Base-by-base conservation (phyloP, 768 basidiomycete genomes). In the Boletus pseudo-olivaceus region DNA sequence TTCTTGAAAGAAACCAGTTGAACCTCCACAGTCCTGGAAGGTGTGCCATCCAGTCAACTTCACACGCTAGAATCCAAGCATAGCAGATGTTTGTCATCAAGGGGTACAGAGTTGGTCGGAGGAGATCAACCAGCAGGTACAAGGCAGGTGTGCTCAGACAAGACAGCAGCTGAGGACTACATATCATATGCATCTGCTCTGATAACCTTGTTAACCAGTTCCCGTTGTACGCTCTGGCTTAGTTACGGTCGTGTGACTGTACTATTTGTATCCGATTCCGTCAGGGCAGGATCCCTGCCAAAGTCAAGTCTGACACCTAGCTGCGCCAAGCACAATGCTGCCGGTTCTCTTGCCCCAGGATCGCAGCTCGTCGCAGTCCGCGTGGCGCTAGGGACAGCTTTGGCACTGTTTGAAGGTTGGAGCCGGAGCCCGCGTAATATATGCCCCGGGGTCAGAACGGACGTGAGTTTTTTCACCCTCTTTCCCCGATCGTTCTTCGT, bases 391-490 rank as follows among this genome's bases (percentile, higher is more conserved):
- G 54, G 42, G 12, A 33, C 37, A 32, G 6, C 19, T 20, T 49
- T 60, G 23, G 40, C 14, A 39, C n/a, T 45, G 43, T 51, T 51
- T 37, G 53, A 29, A 19, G 47, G 6, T 43, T 53, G 59, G 17
- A 60, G 44, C 17, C 58, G 56, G 35, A 77, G 53, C 33, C 75
- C 76, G n/a, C 74, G 73, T 46, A 75, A 48, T 40, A 78, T 50
- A 53, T 78, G 76, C 32, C 70, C 62, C 3, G 75, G 76, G 1
- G 75, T 74, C 42, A 78, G 62, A 42, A 73, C 46, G 11, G 67
- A 60, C 9, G 61, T 56, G 49, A 59, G 38, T 55, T 59, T 65
- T 19, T 63, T 69, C 54, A n/a, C 47, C 51, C 55, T 66, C 51
- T 56, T 63, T 50, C 63, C 51, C 29, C 65, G 60, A 29, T 57